Conservation (phyloP, 1,284 basidiomycete species). For the Acaromyces ingoldii region DNA sequence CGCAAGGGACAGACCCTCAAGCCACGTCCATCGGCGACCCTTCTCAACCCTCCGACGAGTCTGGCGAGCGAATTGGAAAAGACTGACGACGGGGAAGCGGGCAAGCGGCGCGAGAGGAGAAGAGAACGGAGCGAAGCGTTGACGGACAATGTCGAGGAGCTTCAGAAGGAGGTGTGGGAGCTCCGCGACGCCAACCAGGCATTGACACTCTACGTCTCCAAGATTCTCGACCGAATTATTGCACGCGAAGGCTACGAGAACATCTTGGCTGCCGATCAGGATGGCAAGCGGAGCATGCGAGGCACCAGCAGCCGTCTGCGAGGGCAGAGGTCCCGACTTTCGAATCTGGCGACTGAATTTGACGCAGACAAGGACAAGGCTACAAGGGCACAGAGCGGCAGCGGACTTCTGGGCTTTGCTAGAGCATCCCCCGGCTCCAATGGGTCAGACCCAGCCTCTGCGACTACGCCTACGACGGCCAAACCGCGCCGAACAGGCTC, state of each 20-base stretch:
- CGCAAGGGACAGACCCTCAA: slow-evolving; percentile 1
- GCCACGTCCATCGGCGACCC: slow-evolving; percentile 4
- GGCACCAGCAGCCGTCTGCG: slow-evolving; percentile 10
- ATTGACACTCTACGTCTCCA: slow-evolving; percentile 83
- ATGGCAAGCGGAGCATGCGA: slow-evolving; percentile 43
- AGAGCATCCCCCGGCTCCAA: too few relatives aligned
- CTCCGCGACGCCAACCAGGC: slow-evolving; percentile 93
- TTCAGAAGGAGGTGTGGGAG: slow-evolving; percentile 71
- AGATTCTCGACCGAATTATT: slow-evolving; percentile 92
- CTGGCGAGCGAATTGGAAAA: slow-evolving; percentile 74
- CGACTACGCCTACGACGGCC: too few relatives aligned
- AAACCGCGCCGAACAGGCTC: too few relatives aligned
- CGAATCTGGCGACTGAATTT: slow-evolving; percentile 1
- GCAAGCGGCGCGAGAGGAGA: slow-evolving; percentile 28
- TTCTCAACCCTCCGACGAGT: slow-evolving; percentile 13
- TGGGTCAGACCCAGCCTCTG: too few relatives aligned
- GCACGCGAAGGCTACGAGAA: slow-evolving; percentile 89
- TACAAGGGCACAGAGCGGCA: slow-evolving; percentile 44
- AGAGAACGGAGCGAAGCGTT: slow-evolving; percentile 29
- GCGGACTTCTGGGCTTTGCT: slow-evolving; percentile 10
- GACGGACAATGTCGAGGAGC: slow-evolving; percentile 20
- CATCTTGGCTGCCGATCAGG: slow-evolving; percentile 74
- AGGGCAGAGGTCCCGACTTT: neutral
- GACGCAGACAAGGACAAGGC: neutral
- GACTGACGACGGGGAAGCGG: slow-evolving; percentile 60